Base-by-base conservation (phyloP, 257 asterid genomes). In the Agastache rugosa region DNA sequence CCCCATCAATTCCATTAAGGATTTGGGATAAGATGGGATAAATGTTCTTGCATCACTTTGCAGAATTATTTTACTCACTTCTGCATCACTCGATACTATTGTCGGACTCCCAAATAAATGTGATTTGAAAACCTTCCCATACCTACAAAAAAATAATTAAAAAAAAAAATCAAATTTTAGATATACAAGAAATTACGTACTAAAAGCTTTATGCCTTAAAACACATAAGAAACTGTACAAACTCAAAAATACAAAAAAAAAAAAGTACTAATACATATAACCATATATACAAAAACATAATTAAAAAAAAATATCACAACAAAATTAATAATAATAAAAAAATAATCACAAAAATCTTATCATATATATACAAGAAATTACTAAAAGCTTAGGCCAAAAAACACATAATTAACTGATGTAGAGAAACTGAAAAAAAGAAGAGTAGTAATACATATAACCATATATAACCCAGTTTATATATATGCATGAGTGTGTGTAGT, bases 31-130 rank as follows among this genome's bases (percentile, higher is more conserved):
- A 44, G 90, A 91, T 1, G 98, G 96, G 55, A 91, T 89, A 64
- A 91, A 93, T 6, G 89, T 87, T 53, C 64, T 91, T 17, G 87
- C 83, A 88, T 93, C 97, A 71, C 98, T 93, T 34, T 89, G 98
- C 14, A 93, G 82, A 56, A 93, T 87, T 7, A 83, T 74, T 71
- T 85, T 83, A n/a, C 86, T 93, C 67, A 93, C 96, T 83, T 93
- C 96, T 25, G 94, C 93, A 83, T 93, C 98, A 14, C 89, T 91
- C 2, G 98, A 93, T 16, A 93, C 86, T 73, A 93, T 91, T 0
- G 96, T 90, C 5, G 89, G 89, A 48, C 85, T 89, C 60, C 98
- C 98, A 77, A 93, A 93, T 78, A 93, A 84, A 71, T 93, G 98
- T 5, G 98, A 89, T 80, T 88, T 93, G 65, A 93, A 93, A 72